Evolutionary conservation across 306 rosid species (phyloP), one percentile per base, ranked within the genome.

Genomic region (Canavalia gladiata): DNA sequence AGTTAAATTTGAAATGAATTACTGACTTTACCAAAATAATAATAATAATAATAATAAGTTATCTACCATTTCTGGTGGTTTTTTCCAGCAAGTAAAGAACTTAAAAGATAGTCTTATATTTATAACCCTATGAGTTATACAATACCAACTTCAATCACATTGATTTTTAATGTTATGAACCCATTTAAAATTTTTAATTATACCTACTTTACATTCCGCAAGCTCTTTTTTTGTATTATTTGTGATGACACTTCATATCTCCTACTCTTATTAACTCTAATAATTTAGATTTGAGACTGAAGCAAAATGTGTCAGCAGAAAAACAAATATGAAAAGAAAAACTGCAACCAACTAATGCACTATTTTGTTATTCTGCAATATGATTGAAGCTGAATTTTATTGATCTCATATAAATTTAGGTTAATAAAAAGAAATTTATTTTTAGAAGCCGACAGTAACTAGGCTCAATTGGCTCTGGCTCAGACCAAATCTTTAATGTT

Each of bases 221-320:
- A 43, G 37, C 60, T 49, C 25, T 58, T 39, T 59, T 76, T 83
- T 39, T 46, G 66, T 63, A 56, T 28, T 33, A 64, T 72, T 12
- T 59, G 57, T 30, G 47, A 39, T 37, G 28, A 41, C 41, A 29
- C 12, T 62, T 84, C 6, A 33, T 56, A 33, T 69, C 28, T 47
- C 56, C 9, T 34, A 46, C 57, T 71, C 68, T 64, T 42, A 37
- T 64, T 42, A 37, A 63, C 30, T 12, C 50, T 46, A 30, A 42
- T 39, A 62, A 45, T 62, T 39, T 45, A 80, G 37, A 63, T 81
- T 84, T 79, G 81, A 74, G 59, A 73, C 1, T 58, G 81, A 84
- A 84, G 84, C 87, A 84, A 73, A 73, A 85, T 81, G 37, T 67
- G 68, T 86, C 81, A 78, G 56, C 84, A 51, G 58, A 68, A 78